Evolutionary conservation across 176 grass and related monocot genomes (phyloP), one percentile per base, ranked within the genome.

Genomic region (Alopecurus myosuroides): DNA sequence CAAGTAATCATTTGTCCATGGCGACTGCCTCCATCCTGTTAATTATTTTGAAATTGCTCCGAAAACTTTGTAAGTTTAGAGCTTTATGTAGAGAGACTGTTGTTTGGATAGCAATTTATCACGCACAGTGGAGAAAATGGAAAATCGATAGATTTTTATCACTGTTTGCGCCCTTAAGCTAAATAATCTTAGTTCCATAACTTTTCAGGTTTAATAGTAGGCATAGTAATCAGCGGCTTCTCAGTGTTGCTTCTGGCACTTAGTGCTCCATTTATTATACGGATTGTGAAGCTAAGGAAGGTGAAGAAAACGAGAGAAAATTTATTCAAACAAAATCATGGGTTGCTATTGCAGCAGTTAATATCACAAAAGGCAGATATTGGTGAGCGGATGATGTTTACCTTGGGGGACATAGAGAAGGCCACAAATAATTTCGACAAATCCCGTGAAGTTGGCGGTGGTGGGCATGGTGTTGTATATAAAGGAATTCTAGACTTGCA

Each of bases 361-460:
- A 81, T 94, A 31, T 86, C 78, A 5, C 80, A 61, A 5, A 77
- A 86, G 3, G 36, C 81, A 29, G 79, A 91, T 34, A 86, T 88
- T 76, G 89, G 73, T 51, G 83, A 91, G 46, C 85, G 85, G 29
- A 88, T 88, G 82, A 81, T 94, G 0, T 73, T 89, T 75, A 86
- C 84, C 19, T 77, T 91, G 19, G 36, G 20, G 7, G 86, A 91
- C 10, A 36, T 94, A 8, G 75, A 94, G 60, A 91, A 91, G 76
- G 89, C 92, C 3, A 89, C 92, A 17, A 30, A 92, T 2, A 92
- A 85, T 56, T 94, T 94, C 17, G 77, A 89, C 25, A 68, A 7
- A 44, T 18, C 61, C 23, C 89, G 71, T 13, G 63, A 82, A 4
- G 18, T 89, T 2, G 92, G 92, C 45, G 50, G 53, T 7, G 86